Evolutionary conservation across 1,284 basidiomycete genomes (phyloP).

Genomic region (Tetrapyrgos nigripes): DNA sequence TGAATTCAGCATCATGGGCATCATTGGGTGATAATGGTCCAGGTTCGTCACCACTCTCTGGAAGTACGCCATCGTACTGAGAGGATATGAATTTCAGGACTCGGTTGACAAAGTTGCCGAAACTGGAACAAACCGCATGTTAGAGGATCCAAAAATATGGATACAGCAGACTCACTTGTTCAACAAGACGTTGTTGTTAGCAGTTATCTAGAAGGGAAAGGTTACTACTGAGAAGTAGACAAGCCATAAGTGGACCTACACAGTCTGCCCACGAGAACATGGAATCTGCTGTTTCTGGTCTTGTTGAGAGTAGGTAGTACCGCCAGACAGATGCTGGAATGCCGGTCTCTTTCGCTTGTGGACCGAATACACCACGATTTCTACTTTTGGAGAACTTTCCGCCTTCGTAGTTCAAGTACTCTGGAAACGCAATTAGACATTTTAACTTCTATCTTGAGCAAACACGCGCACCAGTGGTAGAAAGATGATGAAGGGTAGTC

Average conservation of each 20-base stretch:
- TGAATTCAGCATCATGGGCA: conserved; percentile 77
- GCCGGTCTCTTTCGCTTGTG: conserved; percentile 92
- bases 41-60: conserved; percentile 74
- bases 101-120: conserved; percentile 99
- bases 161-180: conserved; percentile 73
- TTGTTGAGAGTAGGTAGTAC: conserved; percentile 93
- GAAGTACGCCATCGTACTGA: conserved; percentile 84
- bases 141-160: not conserved
- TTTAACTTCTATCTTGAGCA: conserved; percentile 2
- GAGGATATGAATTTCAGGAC: conserved; percentile 91
- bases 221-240: not conserved
- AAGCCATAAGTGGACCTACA: conserved; percentile 52
- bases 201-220: conserved; percentile 64
- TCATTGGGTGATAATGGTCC: conserved; percentile 77
- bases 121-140: conserved; percentile 50
- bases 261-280: conserved; percentile 99
- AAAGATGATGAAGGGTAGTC: conserved; percentile 96
- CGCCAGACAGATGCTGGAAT: conserved; percentile 96
- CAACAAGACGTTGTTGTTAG: conserved; percentile 93
- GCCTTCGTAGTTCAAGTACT: conserved; percentile 98
- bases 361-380: conserved; percentile 97
- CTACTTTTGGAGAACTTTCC: conserved; percentile 99
- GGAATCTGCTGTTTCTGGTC: conserved; percentile 94
- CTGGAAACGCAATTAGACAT: conserved; percentile 44
- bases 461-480: conserved; percentile 80